A percentile compares a stretch with the other conserved stretches of the same genome.
Conservation (phyloP, 2,329 filamentous ascomycete genomes). For the Alternaria gaisen region DNA sequence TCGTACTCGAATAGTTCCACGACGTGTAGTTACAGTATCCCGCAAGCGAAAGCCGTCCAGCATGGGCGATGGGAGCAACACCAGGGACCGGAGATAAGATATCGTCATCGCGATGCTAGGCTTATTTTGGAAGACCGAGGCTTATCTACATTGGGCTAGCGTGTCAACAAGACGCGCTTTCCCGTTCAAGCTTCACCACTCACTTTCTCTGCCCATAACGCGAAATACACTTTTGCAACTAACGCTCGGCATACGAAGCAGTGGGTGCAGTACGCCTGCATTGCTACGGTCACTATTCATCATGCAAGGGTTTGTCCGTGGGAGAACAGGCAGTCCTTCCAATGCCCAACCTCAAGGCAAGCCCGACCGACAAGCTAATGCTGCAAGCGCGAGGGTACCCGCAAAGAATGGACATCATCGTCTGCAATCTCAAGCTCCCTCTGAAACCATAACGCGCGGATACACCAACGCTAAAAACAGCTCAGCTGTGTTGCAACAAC, state of each 20-base stretch:
- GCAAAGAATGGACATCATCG: slow-evolving; percentile 18
- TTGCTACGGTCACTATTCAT: not conserved
- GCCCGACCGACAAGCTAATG: slow-evolving; percentile 25
- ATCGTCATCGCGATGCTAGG: slow-evolving; percentile 37
- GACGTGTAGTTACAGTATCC: not conserved
- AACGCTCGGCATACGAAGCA: not conserved
- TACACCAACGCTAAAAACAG: slow-evolving; percentile 22
- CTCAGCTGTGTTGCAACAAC: slow-evolving; percentile 22
- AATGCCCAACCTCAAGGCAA: slow-evolving; percentile 22
- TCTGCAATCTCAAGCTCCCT: slow-evolving; percentile 20
- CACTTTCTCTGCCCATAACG: slow-evolving; percentile 22
- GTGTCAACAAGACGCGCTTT: slow-evolving; percentile 34
- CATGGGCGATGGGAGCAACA: slow-evolving; percentile 24
- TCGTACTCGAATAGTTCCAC: not conserved
- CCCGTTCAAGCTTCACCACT: slow-evolving; percentile 33
- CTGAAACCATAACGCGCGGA: slow-evolving; percentile 15
- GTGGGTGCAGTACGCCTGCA: not conserved
- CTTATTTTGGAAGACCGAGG: slow-evolving; percentile 14
- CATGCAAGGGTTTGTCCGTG: slow-evolving; percentile 36
- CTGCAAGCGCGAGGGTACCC: slow-evolving; percentile 34
- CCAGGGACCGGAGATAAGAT: slow-evolving; percentile 34
- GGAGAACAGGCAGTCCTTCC: slow-evolving; percentile 27
- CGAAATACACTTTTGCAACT: not conserved
- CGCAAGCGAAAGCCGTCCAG: slow-evolving; percentile 5
- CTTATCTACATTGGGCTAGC: slow-evolving; percentile 29